These are phyloP conservation scores for Huntiella omanensis DNA, from an alignment of 2,329 filamentous ascomycete species.

Conservation along the genomic window DNA sequence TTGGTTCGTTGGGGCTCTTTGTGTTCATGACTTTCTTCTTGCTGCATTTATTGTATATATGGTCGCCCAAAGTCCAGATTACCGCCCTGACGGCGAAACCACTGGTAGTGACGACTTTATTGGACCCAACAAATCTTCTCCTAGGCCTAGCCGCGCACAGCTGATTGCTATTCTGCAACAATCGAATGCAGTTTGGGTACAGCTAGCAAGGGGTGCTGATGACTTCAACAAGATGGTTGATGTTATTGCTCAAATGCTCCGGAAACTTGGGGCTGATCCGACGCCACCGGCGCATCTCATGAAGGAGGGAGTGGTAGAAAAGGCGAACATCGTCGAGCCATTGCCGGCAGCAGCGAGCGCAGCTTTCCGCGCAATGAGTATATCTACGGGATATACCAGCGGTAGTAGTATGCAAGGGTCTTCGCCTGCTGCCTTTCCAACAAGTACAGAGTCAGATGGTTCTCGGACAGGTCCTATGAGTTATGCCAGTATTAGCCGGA, in stretches of 20 bases:
- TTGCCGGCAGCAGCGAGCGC: too few species aligned
- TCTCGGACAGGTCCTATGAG: too few species aligned
- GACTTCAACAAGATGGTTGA: slow-evolving; percentile 6
- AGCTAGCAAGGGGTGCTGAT: neutral
- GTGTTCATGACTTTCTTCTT: slow-evolving; percentile 41
- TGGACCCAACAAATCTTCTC: neutral
- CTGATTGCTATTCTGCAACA: slow-evolving; percentile 1
- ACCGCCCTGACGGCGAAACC: slow-evolving; percentile 19
- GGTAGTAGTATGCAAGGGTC: too few species aligned
- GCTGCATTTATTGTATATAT: slow-evolving; percentile 42
- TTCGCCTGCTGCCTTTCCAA: too few species aligned
- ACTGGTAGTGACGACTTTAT: slow-evolving; percentile 1
- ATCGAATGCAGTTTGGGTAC: slow-evolving; percentile 6
- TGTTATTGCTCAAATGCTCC: slow-evolving; percentile 6
- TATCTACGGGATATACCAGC: too few species aligned
- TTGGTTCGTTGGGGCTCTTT: slow-evolving; percentile 39
- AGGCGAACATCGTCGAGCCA: too few species aligned
- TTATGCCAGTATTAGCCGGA: too few species aligned
- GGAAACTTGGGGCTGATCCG: slow-evolving; percentile 1
- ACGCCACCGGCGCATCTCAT: neutral
- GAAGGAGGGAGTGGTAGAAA: too few species aligned
- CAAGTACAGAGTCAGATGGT: too few species aligned
- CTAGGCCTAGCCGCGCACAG: slow-evolving; percentile 1
- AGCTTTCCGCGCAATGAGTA: too few species aligned
- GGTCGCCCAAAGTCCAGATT: slow-evolving; percentile 25